Evolutionary conservation across 148 eudicot species (phyloP).

Genomic region (Chenopodium suecicum): DNA sequence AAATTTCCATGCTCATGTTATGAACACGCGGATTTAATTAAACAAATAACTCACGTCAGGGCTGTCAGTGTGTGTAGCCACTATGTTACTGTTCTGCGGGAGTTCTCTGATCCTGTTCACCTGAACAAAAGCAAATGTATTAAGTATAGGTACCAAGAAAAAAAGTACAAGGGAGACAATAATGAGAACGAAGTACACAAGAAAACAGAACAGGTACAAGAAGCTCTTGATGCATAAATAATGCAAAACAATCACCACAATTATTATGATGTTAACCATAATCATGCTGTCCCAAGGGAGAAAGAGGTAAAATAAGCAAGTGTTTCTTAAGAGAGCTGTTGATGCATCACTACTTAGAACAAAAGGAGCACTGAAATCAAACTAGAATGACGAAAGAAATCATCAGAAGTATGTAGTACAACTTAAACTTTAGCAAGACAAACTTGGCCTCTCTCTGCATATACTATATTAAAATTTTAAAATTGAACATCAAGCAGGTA

Average conservation of each 20-base stretch:
- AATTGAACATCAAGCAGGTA: neutral
- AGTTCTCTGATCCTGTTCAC: constrained; percentile 94
- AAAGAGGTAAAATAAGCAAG: neutral
- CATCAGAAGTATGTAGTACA: neutral
- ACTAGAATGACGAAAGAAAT: neutral
- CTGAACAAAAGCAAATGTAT: constrained; percentile 38
- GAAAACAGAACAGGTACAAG: neutral
- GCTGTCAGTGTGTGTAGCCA: constrained; percentile 97
- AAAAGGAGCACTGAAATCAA: neutral
- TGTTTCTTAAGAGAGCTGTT: neutral
- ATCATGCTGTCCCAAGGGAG: neutral
- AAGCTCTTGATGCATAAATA: neutral
- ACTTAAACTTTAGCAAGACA: neutral
- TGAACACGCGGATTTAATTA: neutral
- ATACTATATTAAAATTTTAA: neutral
- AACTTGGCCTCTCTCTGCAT: neutral
- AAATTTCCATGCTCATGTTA: neutral
- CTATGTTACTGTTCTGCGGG: constrained; percentile 88
- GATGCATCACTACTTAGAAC: neutral
- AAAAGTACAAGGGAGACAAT: neutral
- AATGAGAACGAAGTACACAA: neutral
- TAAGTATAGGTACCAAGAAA: neutral
- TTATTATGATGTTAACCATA: neutral
- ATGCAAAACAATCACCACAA: neutral
- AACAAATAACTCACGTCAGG: constrained; percentile 61